Evolutionary conservation across 2,329 filamentous ascomycete genomes (phyloP).

Genomic region (Xylariaceae sp.): DNA sequence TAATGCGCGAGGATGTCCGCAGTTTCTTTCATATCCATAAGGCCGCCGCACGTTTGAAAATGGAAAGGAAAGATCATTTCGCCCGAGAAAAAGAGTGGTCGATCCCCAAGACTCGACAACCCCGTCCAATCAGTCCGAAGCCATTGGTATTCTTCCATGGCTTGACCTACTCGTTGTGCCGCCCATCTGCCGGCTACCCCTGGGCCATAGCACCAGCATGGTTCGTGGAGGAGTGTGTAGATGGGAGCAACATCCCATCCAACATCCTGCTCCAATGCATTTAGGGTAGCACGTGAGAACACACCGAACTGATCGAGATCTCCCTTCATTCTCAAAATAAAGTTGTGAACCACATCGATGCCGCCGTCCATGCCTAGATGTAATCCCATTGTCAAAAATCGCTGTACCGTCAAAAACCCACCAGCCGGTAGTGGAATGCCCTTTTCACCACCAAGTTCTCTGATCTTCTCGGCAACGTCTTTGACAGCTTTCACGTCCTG

Average conservation of each 20-base stretch:
- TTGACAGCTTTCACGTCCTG: slow-evolving; percentile 69
- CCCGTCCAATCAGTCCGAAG: slow-evolving; percentile 41
- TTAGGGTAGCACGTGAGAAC: slow-evolving; percentile 67
- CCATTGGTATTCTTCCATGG: slow-evolving; percentile 49
- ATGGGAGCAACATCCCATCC: slow-evolving; percentile 73
- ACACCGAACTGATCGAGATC: slow-evolving; percentile 76
- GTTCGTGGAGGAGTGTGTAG: slow-evolving; percentile 83
- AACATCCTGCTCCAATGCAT: slow-evolving; percentile 61
- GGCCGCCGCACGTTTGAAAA: slow-evolving; percentile 75
- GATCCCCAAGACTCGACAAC: slow-evolving; percentile 35
- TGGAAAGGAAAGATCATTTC: slow-evolving; percentile 90
- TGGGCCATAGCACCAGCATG: slow-evolving; percentile 73
- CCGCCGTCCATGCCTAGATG: slow-evolving; percentile 75
- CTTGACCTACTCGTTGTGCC: slow-evolving; percentile 58
- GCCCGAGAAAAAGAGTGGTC: slow-evolving; percentile 74
- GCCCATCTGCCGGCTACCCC: slow-evolving; percentile 68
- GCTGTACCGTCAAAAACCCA: slow-evolving; percentile 64
- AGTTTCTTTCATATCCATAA: slow-evolving; percentile 62
- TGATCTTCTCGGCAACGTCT: slow-evolving; percentile 61
- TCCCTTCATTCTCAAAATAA: slow-evolving; percentile 64
- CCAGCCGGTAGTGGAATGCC: slow-evolving; percentile 63
- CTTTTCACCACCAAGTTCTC: slow-evolving; percentile 47
- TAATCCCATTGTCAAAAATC: slow-evolving; percentile 75
- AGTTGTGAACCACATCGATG: slow-evolving; percentile 67
- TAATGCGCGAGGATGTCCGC: slow-evolving; percentile 67